Conservation (phyloP, 176 grass and related monocot species). For the Hordeum marinum region DNA sequence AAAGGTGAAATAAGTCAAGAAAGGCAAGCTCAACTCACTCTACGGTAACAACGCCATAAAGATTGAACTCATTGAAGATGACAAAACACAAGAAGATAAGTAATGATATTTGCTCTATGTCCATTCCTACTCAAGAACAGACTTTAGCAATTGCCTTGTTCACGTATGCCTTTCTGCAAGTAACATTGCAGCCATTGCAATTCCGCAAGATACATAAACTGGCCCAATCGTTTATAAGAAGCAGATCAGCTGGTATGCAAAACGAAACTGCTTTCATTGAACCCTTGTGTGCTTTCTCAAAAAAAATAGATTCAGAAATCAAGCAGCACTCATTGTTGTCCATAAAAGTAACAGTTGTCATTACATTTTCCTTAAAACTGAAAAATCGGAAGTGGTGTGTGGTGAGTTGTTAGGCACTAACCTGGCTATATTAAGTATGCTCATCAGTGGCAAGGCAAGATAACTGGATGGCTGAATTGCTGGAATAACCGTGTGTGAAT, state of each 20-base stretch:
- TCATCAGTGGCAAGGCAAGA: constrained; percentile 87
- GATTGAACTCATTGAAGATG: not conserved
- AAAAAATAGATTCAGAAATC: constrained; percentile 31
- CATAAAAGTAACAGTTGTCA: constrained; percentile 21
- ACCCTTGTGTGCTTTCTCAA: constrained; percentile 17
- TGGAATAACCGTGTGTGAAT: constrained; percentile 63
- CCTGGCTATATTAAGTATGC: constrained; percentile 99
- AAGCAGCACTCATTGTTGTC: constrained; percentile 5
- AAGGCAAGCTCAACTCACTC: not conserved
- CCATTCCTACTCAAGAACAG: not conserved
- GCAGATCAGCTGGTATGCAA: not conserved
- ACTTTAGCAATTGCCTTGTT: not conserved
- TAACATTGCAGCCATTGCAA: not conserved
- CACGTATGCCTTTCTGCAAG: not conserved
- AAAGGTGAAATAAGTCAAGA: constrained; percentile 2
- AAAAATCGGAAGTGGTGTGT: not conserved
- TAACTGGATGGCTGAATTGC: constrained; percentile 75
- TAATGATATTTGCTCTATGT: not conserved
- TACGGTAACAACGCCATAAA: not conserved
- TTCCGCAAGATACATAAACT: not conserved
- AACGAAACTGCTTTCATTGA: constrained; percentile 6
- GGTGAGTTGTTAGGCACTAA: constrained; percentile 32
- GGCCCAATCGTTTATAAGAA: not conserved
- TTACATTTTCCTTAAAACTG: constrained; percentile 13
- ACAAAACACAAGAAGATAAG: constrained; percentile 6